phyloP scores from a whole-genome alignment of 371 early-diverging fungal species.

The Saksenaea oblongispora region DNA sequence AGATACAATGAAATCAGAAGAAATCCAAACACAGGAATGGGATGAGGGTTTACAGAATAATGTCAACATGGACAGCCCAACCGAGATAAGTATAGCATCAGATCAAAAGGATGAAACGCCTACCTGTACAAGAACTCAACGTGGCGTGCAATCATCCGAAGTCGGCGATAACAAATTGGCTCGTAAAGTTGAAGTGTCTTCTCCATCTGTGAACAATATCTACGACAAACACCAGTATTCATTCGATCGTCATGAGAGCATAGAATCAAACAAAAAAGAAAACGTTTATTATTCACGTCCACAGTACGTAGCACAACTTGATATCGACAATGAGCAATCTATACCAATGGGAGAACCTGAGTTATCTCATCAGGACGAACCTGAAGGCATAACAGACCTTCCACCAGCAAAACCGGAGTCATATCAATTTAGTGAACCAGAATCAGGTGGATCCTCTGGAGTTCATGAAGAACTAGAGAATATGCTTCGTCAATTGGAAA shows the following conservation, averaged over 20 bases:
- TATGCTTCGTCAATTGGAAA: conserved; percentile 7
- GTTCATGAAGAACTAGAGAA: conserved; percentile 9
- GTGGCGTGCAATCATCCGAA: background rate
- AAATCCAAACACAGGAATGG: background rate
- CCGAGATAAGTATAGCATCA: background rate
- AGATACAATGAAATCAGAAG: background rate
- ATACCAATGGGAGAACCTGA: no score
- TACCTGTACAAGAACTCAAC: background rate
- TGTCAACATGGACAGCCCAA: background rate
- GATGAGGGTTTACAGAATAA: background rate
- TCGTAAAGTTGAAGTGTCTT: background rate
- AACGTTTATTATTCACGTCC: background rate
- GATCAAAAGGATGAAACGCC: background rate
- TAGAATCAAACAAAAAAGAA: background rate
- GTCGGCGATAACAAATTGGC: no score
- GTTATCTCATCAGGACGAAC: background rate
- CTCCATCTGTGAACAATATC: background rate
- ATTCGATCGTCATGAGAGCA: background rate
- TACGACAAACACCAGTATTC: background rate
- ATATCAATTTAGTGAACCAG: background rate
- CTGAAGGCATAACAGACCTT: background rate
- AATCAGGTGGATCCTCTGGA: background rate
- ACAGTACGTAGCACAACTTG: background rate
- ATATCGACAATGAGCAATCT: background rate
- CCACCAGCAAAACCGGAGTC: background rate